A percentile compares a stretch with the other conserved stretches of the same genome.
These are phyloP conservation scores for Penicillium sp. DNA, from an alignment of 2,329 filamentous ascomycete genomes.

Conservation along the genomic window DNA sequence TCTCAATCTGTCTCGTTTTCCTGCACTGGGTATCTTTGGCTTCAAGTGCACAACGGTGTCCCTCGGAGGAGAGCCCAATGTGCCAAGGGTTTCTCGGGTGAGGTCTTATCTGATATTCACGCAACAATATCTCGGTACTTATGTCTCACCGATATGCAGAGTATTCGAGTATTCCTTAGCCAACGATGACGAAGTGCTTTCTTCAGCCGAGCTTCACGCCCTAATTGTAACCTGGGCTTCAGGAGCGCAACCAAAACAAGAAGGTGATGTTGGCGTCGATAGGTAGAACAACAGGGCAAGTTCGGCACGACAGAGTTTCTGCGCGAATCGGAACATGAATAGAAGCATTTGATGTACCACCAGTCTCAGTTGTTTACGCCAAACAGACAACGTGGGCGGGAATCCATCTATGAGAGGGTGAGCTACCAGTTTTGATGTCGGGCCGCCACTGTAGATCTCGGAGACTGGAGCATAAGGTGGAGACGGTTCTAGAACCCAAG, in stretches of 20 bases:
- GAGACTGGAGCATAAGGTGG: background rate
- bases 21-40: background rate
- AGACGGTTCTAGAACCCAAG: background rate
- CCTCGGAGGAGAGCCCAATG: background rate
- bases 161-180: background rate
- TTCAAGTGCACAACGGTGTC: background rate
- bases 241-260: background rate
- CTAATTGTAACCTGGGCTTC: background rate
- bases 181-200: background rate
- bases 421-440: background rate
- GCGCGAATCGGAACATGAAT: background rate
- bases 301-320: background rate
- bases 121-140: background rate
- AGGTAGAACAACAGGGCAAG: background rate
- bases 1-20: too few species aligned
- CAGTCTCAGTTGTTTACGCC: background rate
- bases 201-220: background rate
- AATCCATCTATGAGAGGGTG: background rate
- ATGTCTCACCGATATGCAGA: background rate
- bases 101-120: too few species aligned
- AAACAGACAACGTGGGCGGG: background rate
- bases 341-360: background rate
- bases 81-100: background rate
- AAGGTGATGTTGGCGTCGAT: background rate
- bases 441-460: conserved; percentile 1